Evolutionary conservation across 2,329 filamentous ascomycete genomes (phyloP), one percentile per base, ranked within the genome.

Genomic region (Trichophyton mentagrophytes): DNA sequence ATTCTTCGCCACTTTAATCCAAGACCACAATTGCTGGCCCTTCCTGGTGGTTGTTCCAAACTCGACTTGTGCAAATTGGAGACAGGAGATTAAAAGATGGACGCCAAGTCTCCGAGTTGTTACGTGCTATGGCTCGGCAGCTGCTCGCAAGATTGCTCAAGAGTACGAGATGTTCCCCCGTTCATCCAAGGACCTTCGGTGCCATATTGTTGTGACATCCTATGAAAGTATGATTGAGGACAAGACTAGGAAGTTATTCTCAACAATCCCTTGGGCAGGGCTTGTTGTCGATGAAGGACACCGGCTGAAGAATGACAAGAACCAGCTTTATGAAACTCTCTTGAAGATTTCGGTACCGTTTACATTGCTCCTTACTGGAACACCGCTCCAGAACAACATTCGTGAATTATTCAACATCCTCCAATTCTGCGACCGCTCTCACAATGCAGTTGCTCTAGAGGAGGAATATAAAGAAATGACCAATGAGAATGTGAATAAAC

Each of bases 1-100:
- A 2, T 82, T 96, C 64, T 81, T 97, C 63, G 85, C 88, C 1
- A 85, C 86, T 0, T 75, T 97, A 42, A 80, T 87, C 25, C 80
- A 87, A 63, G 81, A 85, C 58, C 80, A 83, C 68, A 78, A 82
- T 69, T 93, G 90, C 73, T 97, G 88, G 82, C 93, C 93, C 0
- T 97, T 96, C 70, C 79, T 99, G 15, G 81, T 97, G 2, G 90
- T 96, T 1, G 92, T 95, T 0, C 93, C 93, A 0, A 97, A 97
- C 69, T 86, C 92, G 0, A 99, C 93, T 0, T 95, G 90, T 71
- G 84, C 90, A n/a, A 99, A 99, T 71, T 99, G 93, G 92, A 87
- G 92, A 4, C 85, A 92, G 57, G 93, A 99, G 71, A 90, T 97
- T 72, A 95, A 95, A 76, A 86, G 88, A 66, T 99, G 92, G 92